Base-by-base conservation (phyloP, 805 yeast species). In the Metschnikowia similis region DNA sequence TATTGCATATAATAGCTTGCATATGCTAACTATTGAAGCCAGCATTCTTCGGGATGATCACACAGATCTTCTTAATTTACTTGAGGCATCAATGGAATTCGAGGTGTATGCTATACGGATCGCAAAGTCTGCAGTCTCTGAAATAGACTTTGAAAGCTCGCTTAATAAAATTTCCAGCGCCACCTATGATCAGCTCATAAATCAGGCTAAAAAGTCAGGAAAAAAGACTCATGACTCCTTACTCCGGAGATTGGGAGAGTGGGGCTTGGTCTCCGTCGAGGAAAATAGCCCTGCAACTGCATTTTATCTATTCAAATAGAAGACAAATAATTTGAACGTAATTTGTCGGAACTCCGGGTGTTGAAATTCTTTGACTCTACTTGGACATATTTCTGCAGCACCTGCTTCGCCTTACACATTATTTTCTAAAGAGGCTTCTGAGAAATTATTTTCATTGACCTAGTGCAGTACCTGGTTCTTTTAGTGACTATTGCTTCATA, bases 1-100 rank as follows among this genome's bases (percentile, higher is more conserved):
- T 45, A 35, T 72, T 2, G 41, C 49, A 16, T 72, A 60, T 53
- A 58, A 59, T 35, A 62, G 55, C 28, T 63, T 58, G 40, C 54
- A 54, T 41, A 41, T 71, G 9, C 56, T 72, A 9, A 64, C 72
- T 8, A 66, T 72, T 2, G 74, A 70, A 48, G 52, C 54, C 3
- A 61, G 65, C 11, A 57, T 65, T 13, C 42, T 65, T 7, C 48
- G 52, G 5, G 52, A 58, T 7, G 54, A 63, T 41, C 75, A 71
- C 55, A 36, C 50, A 1, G 52, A 45, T 13, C 51, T 71, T 1
- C 47, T 70, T 9, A 52, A 59, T 3, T 17, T 56, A 11, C 37
- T 70, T 10, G 65, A 60, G n/a, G 32, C 43, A 4, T 53, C 47
- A 6, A 46, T 62, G 7, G 62, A 57, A 7, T 63, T 68, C 41